These are phyloP conservation scores for Trichophyton simii DNA, from an alignment of 2,329 filamentous ascomycete genomes.

Conservation along the genomic window DNA sequence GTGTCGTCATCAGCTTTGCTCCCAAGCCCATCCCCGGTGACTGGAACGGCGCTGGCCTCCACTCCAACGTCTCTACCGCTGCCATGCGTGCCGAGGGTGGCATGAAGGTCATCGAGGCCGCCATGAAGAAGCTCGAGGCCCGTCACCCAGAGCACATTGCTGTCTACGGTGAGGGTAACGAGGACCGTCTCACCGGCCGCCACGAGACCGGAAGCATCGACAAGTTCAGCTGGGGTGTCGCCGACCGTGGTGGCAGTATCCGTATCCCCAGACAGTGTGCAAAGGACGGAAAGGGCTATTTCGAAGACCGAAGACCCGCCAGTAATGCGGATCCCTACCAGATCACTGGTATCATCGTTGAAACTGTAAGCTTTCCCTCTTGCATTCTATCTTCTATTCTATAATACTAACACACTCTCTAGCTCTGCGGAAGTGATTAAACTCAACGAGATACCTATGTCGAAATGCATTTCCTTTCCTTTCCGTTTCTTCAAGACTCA, in stretches of 20 bases:
- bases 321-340: constrained; percentile 83
- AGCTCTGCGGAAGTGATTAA: constrained; percentile 33
- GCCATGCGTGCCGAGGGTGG: constrained; percentile 83
- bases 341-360: constrained; percentile 67
- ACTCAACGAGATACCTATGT: constrained; percentile 17
- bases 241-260: constrained; percentile 89
- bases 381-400: too few species aligned
- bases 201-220: constrained; percentile 95
- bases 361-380: constrained; percentile 40
- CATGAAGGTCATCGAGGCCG: constrained; percentile 85
- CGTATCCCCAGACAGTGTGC: constrained; percentile 79
- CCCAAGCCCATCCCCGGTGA: constrained; percentile 92
- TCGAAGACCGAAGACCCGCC: constrained; percentile 71
- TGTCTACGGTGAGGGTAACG: constrained; percentile 93
- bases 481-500: not conserved
- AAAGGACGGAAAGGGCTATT: constrained; percentile 86
- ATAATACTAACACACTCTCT: constrained; percentile 2
- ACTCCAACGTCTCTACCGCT: constrained; percentile 85
- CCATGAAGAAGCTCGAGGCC: constrained; percentile 69
- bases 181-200: constrained; percentile 77
- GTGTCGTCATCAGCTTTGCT: constrained; percentile 85
- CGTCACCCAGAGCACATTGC: constrained; percentile 76
- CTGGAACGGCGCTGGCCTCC: constrained; percentile 94
- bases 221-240: constrained; percentile 84
- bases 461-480: constrained; percentile 7